Conservation (phyloP, 2,329 filamentous ascomycete genomes). For the Beauveria brongniartii region DNA sequence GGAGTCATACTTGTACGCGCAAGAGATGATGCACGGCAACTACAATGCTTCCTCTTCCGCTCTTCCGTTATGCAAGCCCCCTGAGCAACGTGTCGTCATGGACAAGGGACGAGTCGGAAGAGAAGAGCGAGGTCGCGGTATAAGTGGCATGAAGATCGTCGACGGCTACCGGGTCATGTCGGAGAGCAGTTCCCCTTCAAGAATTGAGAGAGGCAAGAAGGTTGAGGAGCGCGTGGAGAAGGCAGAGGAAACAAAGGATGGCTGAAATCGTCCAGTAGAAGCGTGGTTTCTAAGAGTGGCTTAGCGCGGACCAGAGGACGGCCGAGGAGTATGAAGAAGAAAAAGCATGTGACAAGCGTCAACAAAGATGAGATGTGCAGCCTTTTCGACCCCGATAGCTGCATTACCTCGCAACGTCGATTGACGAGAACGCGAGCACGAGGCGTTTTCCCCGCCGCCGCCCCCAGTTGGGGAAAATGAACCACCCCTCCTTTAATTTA, state of each 20-base stretch:
- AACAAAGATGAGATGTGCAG: background rate
- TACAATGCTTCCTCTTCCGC: background rate
- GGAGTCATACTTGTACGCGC: background rate
- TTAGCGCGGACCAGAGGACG: background rate
- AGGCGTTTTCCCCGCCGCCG: background rate
- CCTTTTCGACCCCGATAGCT: background rate
- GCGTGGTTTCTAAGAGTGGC: background rate
- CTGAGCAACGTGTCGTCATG: background rate
- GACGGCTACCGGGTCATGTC: conserved; percentile 8
- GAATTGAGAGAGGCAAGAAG: background rate
- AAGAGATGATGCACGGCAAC: background rate
- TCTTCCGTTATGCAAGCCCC: background rate
- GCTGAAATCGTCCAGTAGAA: background rate
- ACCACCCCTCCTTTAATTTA: background rate
- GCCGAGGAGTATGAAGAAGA: background rate
- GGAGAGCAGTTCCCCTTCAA: background rate
- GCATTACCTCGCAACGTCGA: background rate
- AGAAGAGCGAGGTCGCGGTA: background rate
- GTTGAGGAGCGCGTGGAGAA: background rate
- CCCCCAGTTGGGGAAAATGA: background rate
- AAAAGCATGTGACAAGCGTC: conserved; percentile 1
- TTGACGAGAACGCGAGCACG: conserved; percentile 5
- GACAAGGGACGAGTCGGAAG: background rate
- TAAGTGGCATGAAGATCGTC: background rate
- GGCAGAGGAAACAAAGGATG: too few species aligned